Evolutionary conservation across 208 protist genomes (phyloP), one percentile per base, ranked within the genome.

Genomic region (Vickermania ingenoplastis): DNA sequence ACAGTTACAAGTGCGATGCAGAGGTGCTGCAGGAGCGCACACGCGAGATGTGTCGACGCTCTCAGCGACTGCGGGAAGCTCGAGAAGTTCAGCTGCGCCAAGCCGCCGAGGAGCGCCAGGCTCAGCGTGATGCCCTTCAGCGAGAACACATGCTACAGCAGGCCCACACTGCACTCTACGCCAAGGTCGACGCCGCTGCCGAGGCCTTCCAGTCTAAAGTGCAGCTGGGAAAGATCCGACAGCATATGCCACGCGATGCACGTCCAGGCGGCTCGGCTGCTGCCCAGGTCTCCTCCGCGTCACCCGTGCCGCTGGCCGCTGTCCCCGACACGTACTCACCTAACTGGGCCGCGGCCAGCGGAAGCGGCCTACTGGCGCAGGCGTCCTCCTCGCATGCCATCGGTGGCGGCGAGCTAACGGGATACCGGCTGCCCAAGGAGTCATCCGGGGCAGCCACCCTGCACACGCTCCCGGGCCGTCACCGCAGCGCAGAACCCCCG

Each of bases 141-240:
- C 73, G 88, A 36, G 73, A 83, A 26, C 65, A 74, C 1, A 63
- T 71, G 17, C n/a, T 91, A 17, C 71, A 84, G 65, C 68, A 80
- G 66, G 73, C 87, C 56, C 77, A 75, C 13, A 81, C 75, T 21
- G 58, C 66, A n/a, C 61, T 89, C 21, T 68, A 81, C 11, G 83
- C 83, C 22, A 91, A 86, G 71, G 81, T 75, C 77, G 76, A 80
- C 60, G 65, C 73, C 31, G 61, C 77, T 41, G 53, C 72, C 27
- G 29, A 73, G 3, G 26, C 74, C 17, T 81, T 82, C 75, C 59
- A 72, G 59, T 59, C 65, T 23, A 69, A 71, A 41, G 65, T 79
- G 48, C 62, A 58, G 27, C 23, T 79, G n/a, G 74, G 83, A 59
- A 55, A 54, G 22, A 54, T 25, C 17, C 67, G 1, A 54, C 63